Base-by-base conservation (phyloP, 1,284 basidiomycete species). In the Boletellus deceptivus region DNA sequence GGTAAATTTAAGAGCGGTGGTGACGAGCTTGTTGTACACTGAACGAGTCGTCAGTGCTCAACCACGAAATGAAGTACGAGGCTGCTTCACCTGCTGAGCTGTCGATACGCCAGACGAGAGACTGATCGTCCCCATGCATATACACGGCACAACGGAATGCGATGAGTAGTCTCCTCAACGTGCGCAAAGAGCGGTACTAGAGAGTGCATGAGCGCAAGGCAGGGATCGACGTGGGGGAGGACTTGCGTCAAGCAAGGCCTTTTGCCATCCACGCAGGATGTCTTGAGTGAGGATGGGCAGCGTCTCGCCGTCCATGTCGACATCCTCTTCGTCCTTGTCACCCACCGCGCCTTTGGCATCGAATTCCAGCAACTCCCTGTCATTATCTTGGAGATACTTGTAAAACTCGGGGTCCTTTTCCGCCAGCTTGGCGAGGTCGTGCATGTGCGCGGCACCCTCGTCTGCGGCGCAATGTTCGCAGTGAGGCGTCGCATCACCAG, bases 361-460 rank as follows among this genome's bases (percentile, higher is more conserved):
- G 66, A 99, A 99, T 2, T 91, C 77, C 6, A 99, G 78, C 29
- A 99, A 74, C 48, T 94, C 93, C 50, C 79, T 75, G 71, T 99
- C 96, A 66, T 99, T 96, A 72, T 98, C 93, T 73, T 97, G 88
- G 7, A 99, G 78, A 67, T 97, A 99, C 71, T 97, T 94, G 86
- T 85, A 99, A 74, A 99, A 99, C 63, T 98, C 96, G 17, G 96
- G 96, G 68, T 99, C 97, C 70, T 92, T 96, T 70, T 96, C 89
- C 13, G 90, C 90, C 36, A 99, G 80, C 63, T 91, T 88, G 43
- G 91, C 87, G n/a, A 99, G 81, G 50, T 98, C 89, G 42, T 83
- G 69, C 42, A 90, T 72, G 72, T 96, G 93, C 8, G 74, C 69
- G 63, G 77, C 73, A 52, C 86, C 90, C 65, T 91, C 79, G 50